phyloP scores from a whole-genome alignment of 768 basidiomycete genomes.

The button mushroom (Agaricus bisporus) region DNA sequence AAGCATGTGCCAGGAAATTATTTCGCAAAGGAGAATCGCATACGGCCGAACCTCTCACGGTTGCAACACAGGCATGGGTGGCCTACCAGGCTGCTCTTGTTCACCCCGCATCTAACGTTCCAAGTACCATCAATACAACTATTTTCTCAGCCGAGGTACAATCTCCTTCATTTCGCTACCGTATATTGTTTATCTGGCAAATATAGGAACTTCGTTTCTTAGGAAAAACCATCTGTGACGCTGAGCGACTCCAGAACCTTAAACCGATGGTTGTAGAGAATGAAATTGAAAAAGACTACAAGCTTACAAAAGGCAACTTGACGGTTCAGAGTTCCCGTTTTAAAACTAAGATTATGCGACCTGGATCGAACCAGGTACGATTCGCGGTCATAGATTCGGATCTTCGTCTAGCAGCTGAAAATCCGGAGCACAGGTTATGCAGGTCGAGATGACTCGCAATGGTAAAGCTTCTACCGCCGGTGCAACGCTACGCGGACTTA shows the following conservation, averaged over 20 bases:
- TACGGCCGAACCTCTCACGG: slow-evolving; percentile 11
- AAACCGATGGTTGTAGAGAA: slow-evolving; percentile 44
- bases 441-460: neutral
- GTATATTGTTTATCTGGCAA: slow-evolving; percentile 11
- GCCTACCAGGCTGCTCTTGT: slow-evolving; percentile 26
- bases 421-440: neutral
- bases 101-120: slow-evolving; percentile 6
- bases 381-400: neutral
- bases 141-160: slow-evolving; percentile 22
- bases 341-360: slow-evolving; percentile 32
- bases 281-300: slow-evolving; percentile 30
- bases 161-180: neutral
- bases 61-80: slow-evolving; percentile 40
- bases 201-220: slow-evolving; percentile 23
- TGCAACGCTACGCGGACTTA: slow-evolving; percentile 12
- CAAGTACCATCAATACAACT: slow-evolving; percentile 18
- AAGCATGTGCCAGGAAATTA: slow-evolving; percentile 18
- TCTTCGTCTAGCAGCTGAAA: neutral
- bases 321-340: slow-evolving; percentile 35
- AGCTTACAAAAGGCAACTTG: slow-evolving; percentile 22
- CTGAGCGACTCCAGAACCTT: slow-evolving; percentile 26
- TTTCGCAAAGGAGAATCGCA: slow-evolving; percentile 24
- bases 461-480: slow-evolving; percentile 3
- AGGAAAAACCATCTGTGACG: slow-evolving; percentile 32
- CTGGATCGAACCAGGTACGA: slow-evolving; percentile 22